Conservation (phyloP, 371 early-diverging fungal species). For the Syncephalis fuscata region DNA sequence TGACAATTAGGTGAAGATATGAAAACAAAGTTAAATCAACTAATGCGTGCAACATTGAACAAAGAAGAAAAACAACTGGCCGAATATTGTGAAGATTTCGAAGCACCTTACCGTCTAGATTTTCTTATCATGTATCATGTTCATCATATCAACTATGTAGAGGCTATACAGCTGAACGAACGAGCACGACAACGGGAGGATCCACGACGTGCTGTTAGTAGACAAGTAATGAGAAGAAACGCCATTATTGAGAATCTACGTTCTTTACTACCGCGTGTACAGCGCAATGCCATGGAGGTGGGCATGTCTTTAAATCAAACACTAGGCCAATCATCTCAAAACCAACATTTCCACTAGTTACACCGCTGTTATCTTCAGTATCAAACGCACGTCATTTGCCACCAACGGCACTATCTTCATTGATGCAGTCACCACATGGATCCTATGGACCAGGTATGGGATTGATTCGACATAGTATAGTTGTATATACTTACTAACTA, state of each 20-base stretch:
- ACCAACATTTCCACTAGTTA: too few species aligned
- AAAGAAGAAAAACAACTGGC: neutral
- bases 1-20: neutral
- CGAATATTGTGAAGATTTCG: neutral
- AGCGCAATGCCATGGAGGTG: neutral
- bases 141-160: neutral
- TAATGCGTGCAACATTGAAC: neutral
- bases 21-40: neutral
- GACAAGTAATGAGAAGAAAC: neutral
- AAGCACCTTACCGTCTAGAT: neutral
- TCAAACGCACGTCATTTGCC: too few species aligned
- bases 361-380: too few species aligned
- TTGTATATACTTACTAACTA: too few species aligned
- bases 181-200: neutral
- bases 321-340: too few species aligned
- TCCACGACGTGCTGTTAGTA: neutral
- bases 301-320: too few species aligned
- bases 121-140: neutral
- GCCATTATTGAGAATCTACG: conserved; percentile 1
- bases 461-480: too few species aligned
- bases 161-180: neutral
- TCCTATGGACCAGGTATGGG: too few species aligned
- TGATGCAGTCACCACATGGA: too few species aligned
- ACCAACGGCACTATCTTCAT: too few species aligned
- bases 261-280: neutral